A percentile compares a stretch with the other conserved stretches of the same genome.
Evolutionary conservation across 768 basidiomycete genomes (phyloP).

Genomic region (Russula lepida): DNA sequence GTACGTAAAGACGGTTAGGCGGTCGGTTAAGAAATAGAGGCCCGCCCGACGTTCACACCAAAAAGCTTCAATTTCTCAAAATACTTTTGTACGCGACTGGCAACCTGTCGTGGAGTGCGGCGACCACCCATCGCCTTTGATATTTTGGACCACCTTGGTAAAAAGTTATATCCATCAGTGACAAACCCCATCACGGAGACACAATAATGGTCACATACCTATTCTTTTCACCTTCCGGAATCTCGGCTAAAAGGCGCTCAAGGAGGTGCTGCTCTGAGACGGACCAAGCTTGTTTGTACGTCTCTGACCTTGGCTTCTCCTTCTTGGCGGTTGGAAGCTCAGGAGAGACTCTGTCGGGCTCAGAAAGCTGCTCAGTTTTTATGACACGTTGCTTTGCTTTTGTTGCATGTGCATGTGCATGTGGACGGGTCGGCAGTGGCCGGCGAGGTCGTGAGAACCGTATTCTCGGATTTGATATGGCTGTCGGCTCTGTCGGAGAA

Average conservation of each 20-base stretch:
- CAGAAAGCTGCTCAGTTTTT: neutral
- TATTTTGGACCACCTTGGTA: conserved; percentile 66
- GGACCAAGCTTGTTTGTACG: conserved; percentile 80
- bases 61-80: conserved; percentile 76
- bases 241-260: conserved; percentile 64
- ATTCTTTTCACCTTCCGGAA: conserved; percentile 70
- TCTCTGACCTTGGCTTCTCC: conserved; percentile 48
- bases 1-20: neutral
- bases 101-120: conserved; percentile 77
- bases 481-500: neutral
- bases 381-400: conserved; percentile 6
- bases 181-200: neutral
- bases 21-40: neutral
- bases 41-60: conserved; percentile 40
- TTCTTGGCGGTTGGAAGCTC: conserved; percentile 14
- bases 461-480: neutral
- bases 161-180: neutral
- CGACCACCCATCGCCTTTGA: conserved; percentile 72
- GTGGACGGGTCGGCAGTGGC: neutral
- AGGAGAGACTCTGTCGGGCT: neutral
- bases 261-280: conserved; percentile 68
- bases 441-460: conserved; percentile 9
- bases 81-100: conserved; percentile 83
- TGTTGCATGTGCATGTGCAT: neutral
- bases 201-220: conserved; percentile 37